Evolutionary conservation across 495 filamentous ascomycete genomes (phyloP).

Genomic region (Aspergillus asperescens): DNA sequence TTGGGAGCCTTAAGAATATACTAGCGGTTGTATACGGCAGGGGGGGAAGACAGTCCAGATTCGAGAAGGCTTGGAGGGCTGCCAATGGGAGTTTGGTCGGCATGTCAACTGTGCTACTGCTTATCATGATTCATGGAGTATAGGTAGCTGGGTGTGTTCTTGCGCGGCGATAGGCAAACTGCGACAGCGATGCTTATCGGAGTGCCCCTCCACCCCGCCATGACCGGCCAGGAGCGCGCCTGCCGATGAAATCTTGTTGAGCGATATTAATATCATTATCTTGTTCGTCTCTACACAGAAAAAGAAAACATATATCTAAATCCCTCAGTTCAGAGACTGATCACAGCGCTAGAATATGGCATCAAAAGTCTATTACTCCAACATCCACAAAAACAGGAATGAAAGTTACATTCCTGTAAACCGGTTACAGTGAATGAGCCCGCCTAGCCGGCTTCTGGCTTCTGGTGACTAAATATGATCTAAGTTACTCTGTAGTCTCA

Average conservation of each 20-base stretch:
- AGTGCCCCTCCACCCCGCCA: constrained; percentile 25
- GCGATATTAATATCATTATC: no score
- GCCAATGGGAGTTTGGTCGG: no score
- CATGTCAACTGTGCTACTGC: no score
- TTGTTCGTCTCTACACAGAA: not conserved
- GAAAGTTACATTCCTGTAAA: not conserved
- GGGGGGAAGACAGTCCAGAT: no score
- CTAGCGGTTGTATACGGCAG: not conserved
- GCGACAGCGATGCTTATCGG: constrained; percentile 13
- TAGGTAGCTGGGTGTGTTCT: no score
- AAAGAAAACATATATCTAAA: not conserved
- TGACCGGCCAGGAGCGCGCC: constrained; percentile 22
- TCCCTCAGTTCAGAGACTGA: not conserved
- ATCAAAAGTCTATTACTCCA: no score
- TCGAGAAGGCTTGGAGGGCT: no score
- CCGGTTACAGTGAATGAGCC: not conserved
- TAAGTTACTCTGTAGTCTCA: no score
- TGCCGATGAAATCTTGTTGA: constrained; percentile 24
- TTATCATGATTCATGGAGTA: no score
- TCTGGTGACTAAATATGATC: no score
- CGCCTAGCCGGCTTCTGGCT: no score
- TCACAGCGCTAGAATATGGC: not conserved
- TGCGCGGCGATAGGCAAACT: not conserved
- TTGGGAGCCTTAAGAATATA: not conserved
- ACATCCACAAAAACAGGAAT: not conserved